Evolutionary conservation across 148 eudicot genomes (phyloP), one percentile per base, ranked within the genome.

Genomic region (Chenopodium suecicum): DNA sequence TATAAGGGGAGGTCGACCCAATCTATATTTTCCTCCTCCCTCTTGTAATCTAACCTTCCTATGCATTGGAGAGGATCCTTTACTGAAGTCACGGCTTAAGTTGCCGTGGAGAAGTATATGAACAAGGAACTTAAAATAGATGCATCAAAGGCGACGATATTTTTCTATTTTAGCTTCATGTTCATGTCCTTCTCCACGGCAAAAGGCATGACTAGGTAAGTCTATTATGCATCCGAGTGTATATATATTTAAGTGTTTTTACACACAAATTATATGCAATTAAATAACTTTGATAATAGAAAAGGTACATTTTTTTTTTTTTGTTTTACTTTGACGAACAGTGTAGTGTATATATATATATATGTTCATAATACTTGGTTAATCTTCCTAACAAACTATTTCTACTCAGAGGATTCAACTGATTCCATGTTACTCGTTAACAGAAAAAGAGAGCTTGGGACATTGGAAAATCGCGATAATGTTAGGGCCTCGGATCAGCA

Each of bases 171-270:
- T 25, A 48, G 71, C 70, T 76, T 79, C 83, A 44, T 82, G 89
- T 87, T 82, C 89, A 84, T 82, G 87, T 87, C 80, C 89, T 84
- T 87, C 85, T 87, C 85, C 87, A 81, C 83, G 85, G 79, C 89
- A 16, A 79, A 78, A 77, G 77, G 44, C n/a, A 14, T 75, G 48
- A 62, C 8, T 13, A 32, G 23, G 65, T 37, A 62, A 46, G 17
- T n/a, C 17, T 62, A 20, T 4, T 62, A 4, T 20, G 3, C 3
- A 50, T 50, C 54, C 16, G 14, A 9, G 54, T 41, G 44, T 41
- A 41, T 41, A 37, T 37, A 37, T 37, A 37, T 37, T 0, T 37
- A 37, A 37, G 41, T 0, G 41, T 37, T 37, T 37, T 5, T 37
- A 41, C 8, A 41, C 8, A 41, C 8, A 41, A 41, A 41, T 41